These are phyloP conservation scores for Syncephalis plumigaleata DNA, from an alignment of 371 early-diverging fungal species.

Conservation along the genomic window DNA sequence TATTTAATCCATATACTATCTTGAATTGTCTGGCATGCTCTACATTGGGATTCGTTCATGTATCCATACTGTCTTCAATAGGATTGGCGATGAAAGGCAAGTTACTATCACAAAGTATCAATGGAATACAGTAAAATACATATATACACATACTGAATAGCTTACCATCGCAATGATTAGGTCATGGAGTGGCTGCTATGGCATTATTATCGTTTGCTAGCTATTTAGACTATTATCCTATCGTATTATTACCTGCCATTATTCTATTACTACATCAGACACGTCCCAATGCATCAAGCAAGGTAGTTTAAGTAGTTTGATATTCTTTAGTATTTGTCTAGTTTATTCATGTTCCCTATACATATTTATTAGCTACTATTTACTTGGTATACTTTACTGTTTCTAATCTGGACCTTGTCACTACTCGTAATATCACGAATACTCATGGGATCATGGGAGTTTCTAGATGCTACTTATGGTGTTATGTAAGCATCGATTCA, in stretches of 20 bases:
- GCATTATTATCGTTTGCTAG: slow-evolving; percentile 53
- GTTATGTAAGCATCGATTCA: too few relatives aligned
- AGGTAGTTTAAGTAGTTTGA: not conserved
- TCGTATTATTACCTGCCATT: slow-evolving; percentile 56
- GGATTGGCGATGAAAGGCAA: slow-evolving; percentile 42
- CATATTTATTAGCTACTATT: slow-evolving; percentile 7
- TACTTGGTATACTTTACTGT: slow-evolving; percentile 8
- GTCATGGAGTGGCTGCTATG: slow-evolving; percentile 26
- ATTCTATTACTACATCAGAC: slow-evolving; percentile 16
- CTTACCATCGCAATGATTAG: slow-evolving; percentile 9
- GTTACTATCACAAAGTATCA: not conserved
- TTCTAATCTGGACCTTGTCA: slow-evolving; percentile 14
- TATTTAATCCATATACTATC: slow-evolving; percentile 72
- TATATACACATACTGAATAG: too few relatives aligned
- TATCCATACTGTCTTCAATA: slow-evolving; percentile 44
- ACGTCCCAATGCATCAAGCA: not conserved
- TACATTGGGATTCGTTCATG: slow-evolving; percentile 51
- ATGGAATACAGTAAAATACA: too few relatives aligned
- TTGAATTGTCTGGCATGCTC: slow-evolving; percentile 55
- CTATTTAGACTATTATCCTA: slow-evolving; percentile 68
- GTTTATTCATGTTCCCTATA: too few relatives aligned
- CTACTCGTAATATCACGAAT: slow-evolving; percentile 36
- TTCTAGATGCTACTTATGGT: slow-evolving; percentile 51
- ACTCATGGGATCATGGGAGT: slow-evolving; percentile 51
- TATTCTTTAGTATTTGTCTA: slow-evolving; percentile 5